Base-by-base conservation (phyloP, 2,329 filamentous ascomycete genomes). In the Pyrenophora seminiperda region DNA sequence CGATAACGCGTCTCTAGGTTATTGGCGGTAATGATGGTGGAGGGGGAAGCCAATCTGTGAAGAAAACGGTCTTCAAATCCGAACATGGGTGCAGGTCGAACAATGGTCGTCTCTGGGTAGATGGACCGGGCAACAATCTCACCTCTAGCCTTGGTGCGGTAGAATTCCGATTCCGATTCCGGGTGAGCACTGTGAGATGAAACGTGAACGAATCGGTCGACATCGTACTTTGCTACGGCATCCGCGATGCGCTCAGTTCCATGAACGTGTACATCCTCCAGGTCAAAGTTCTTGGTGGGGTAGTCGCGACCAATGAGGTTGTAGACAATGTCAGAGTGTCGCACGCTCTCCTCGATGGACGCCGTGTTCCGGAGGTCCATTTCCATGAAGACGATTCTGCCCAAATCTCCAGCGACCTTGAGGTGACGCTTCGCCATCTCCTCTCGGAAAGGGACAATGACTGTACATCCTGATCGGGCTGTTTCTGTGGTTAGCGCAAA, bases 381-480 rank as follows among this genome's bases (percentile, higher is more conserved):
- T 83, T 99, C 94, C 66, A 96, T 81, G 76, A 99, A 97, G 66
- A 89, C 80, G 47, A 99, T 83, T 65, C 90, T 85, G 56, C 94
- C 94, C 54, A 99, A 81, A 76, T 99, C 94, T 76, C 94, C 94
- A n/a, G 91, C 83, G 51, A 96, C 86, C 79, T 97, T 97, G 70
- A 99, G 81, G 79, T 97, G 93, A 65, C 94, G 88, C 83, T 97
- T 97, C 65, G 88, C 81, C 92, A 97, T 97, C 77, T 97, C 94
- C 80, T 99, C 94, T 37, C 94, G 88, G 81, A 85, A 99, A 41
- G 94, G 94, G 53, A 97, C 77, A 53, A 99, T 85, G 32, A 99
- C 94, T 31, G 89, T 96, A 76, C 91, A 96, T 86, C 94, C 94
- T 78, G 91, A 86, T 58, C 90, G 87, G 65, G 94, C 93, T 96